These are phyloP conservation scores for Lentinula sp. DNA, from an alignment of 768 basidiomycete genomes.

Conservation along the genomic window DNA sequence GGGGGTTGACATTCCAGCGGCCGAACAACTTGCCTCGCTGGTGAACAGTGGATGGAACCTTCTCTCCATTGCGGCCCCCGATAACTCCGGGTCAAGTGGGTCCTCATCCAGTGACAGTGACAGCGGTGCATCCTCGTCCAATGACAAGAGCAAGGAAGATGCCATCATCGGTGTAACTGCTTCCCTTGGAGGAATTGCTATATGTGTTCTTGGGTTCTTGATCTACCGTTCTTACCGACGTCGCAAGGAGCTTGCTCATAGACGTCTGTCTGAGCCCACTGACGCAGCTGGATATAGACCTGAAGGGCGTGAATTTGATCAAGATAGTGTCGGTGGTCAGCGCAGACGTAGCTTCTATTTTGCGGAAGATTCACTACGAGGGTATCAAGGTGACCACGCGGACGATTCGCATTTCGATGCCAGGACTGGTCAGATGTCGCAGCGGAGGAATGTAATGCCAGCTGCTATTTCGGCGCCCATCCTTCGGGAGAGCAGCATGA, in stretches of 20 bases:
- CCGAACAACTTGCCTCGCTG: slow-evolving; percentile 52
- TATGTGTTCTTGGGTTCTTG: slow-evolving; percentile 69
- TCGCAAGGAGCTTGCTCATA: slow-evolving; percentile 63
- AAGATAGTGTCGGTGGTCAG: slow-evolving; percentile 67
- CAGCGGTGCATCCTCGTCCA: slow-evolving; percentile 21
- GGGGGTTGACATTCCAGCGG: slow-evolving; percentile 34
- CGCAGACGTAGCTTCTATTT: slow-evolving; percentile 79
- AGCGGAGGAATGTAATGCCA: slow-evolving; percentile 53
- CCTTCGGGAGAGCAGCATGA: slow-evolving; percentile 77
- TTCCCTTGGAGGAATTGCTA: slow-evolving; percentile 71
- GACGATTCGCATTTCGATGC: slow-evolving; percentile 25
- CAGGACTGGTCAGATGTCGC: slow-evolving; percentile 32
- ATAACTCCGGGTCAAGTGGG: slow-evolving; percentile 13
- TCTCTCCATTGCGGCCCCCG: slow-evolving; percentile 35
- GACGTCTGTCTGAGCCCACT: slow-evolving; percentile 56
- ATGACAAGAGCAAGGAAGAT: slow-evolving; percentile 56
- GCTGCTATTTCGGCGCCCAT: slow-evolving; percentile 70
- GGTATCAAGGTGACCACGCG: slow-evolving; percentile 34
- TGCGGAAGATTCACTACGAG: slow-evolving; percentile 77
- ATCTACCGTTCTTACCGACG: slow-evolving; percentile 63
- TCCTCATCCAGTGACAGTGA: slow-evolving; percentile 16
- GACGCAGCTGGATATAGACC: slow-evolving; percentile 40
- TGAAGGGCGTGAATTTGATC: slow-evolving; percentile 70
- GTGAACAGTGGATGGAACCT: slow-evolving; percentile 68
- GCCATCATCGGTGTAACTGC: slow-evolving; percentile 90